Percentiles rank a stretch among this genome's conserved stretches.
Conservation (phyloP, 1,284 basidiomycete genomes). For the Mycosarcoma mackinlayi region DNA sequence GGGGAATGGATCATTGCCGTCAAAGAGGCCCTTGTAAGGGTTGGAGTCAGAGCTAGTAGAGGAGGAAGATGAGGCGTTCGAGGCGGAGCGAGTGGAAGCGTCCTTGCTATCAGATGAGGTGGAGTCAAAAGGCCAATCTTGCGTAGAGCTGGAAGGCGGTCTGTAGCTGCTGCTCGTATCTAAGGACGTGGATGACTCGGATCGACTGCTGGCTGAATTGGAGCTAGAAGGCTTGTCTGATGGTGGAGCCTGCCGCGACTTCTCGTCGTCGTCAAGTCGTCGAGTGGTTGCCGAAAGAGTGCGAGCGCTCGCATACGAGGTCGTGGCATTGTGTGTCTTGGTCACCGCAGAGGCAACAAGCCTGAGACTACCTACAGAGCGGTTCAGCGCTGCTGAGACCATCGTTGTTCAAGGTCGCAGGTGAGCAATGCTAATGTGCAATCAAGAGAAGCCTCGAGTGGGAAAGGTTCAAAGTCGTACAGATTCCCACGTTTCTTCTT, state of each 20-base stretch:
- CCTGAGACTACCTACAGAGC: conserved; percentile 10
- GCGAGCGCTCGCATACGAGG: conserved; percentile 5
- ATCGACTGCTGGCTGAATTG: background rate
- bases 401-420: background rate
- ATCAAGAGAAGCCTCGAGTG: no score
- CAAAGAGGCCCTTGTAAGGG: conserved; percentile 36
- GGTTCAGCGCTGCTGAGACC: conserved; percentile 16
- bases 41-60: conserved; percentile 7
- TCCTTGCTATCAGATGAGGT: background rate
- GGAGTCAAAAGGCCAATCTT: conserved; percentile 27
- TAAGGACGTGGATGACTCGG: background rate
- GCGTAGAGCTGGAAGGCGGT: conserved; percentile 15
- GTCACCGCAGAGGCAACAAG: background rate
- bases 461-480: no score
- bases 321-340: background rate
- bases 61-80: conserved; percentile 5
- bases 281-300: conserved; percentile 19
- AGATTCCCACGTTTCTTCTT: conserved; percentile 5
- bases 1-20: conserved; percentile 40
- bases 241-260: background rate
- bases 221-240: conserved; percentile 12
- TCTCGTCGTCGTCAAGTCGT: conserved; percentile 22
- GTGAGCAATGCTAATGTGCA: background rate
- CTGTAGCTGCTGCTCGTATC: conserved; percentile 7
- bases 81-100: background rate